phyloP scores from a whole-genome alignment of 768 basidiomycete species.

The Agaricus subrufescens region DNA sequence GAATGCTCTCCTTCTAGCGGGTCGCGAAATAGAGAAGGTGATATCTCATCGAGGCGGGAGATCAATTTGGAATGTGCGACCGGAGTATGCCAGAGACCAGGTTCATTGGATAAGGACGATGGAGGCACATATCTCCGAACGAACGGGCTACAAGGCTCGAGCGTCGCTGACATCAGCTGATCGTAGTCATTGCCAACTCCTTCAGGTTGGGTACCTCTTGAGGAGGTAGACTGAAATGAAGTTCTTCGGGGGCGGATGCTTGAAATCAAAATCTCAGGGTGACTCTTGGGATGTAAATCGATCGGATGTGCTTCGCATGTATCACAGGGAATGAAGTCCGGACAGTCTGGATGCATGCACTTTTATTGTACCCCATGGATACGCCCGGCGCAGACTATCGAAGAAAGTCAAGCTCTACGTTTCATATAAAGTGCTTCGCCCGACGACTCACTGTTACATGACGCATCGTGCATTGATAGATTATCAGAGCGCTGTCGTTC shows the following conservation, averaged over 20 bases:
- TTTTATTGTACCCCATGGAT: constrained; percentile 19
- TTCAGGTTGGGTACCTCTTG: background rate
- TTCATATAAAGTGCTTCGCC: background rate
- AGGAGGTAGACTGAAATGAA: background rate
- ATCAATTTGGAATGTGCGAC: background rate
- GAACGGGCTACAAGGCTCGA: background rate
- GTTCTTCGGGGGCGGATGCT: constrained; percentile 18
- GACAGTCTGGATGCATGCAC: constrained; percentile 78
- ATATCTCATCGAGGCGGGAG: constrained; percentile 10
- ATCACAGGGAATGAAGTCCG: constrained; percentile 78
- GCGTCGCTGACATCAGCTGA: background rate
- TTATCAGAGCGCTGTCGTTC: constrained; percentile 13
- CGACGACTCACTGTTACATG: constrained; percentile 58
- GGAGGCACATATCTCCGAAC: constrained; percentile 5
- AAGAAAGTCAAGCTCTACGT: background rate
- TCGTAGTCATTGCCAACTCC: no score
- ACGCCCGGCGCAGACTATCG: constrained; percentile 5
- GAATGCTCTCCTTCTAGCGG: background rate
- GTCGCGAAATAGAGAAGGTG: constrained; percentile 8
- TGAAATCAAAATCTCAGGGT: constrained; percentile 49
- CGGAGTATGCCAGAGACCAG: background rate
- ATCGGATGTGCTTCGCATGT: constrained; percentile 80
- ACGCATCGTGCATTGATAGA: constrained; percentile 43
- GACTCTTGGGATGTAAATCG: constrained; percentile 62
- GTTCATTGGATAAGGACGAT: background rate